Evolutionary conservation across 192 early-diverging fungal genomes (phyloP).

Genomic region (Backusella morwellensis): DNA sequence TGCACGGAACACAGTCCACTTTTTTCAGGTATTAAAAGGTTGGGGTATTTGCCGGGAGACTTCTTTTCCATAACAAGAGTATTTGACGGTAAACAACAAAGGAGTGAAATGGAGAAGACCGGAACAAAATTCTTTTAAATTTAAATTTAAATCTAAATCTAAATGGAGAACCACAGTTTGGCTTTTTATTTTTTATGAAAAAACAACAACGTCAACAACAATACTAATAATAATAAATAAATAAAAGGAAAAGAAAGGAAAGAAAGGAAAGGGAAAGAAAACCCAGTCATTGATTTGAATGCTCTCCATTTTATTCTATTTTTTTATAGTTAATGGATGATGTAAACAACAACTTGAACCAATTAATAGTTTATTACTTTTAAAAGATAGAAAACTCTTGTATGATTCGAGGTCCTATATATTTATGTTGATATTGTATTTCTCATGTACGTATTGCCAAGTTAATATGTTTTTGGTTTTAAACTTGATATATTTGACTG

Average conservation of each 20-base stretch:
- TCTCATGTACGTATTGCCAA: neutral
- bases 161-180: neutral
- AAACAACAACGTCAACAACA: neutral
- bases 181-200: neutral
- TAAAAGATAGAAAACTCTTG: neutral
- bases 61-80: neutral
- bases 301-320: neutral
- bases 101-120: neutral
- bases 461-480: neutral
- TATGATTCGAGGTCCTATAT: neutral
- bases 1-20: neutral
- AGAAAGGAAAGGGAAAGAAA: neutral
- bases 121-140: neutral
- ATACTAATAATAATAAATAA: neutral
- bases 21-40: neutral
- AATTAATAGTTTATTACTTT: neutral
- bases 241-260: neutral
- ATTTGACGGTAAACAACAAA: neutral
- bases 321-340: constrained; percentile 1
- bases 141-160: neutral
- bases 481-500: neutral
- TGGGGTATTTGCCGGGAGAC: neutral
- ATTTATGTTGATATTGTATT: neutral
- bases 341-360: neutral
- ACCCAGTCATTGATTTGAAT: neutral